Evolutionary conservation across 495 filamentous ascomycete genomes (phyloP).

Genomic region (Penicillium cosmopolitanum): DNA sequence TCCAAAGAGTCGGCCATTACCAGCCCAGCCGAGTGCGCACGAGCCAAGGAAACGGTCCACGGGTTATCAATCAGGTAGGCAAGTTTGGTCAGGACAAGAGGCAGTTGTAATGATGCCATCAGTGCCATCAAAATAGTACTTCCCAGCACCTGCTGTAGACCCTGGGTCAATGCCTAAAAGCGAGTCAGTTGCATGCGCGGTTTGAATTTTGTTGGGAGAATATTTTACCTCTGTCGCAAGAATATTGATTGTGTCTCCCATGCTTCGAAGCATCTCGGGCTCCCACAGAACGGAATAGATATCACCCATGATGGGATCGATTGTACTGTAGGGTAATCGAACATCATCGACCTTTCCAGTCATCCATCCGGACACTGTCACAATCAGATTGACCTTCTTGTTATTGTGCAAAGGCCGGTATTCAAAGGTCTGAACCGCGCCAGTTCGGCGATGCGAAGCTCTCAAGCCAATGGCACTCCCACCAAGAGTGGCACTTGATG

Average conservation of each 20-base stretch:
- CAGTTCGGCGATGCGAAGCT: conserved; percentile 84
- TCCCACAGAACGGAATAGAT: conserved; percentile 98
- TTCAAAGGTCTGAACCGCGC: conserved; percentile 93
- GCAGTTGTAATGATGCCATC: conserved; percentile 93
- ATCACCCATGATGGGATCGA: conserved; percentile 98
- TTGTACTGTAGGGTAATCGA: conserved; percentile 89
- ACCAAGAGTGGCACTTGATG: conserved; percentile 82
- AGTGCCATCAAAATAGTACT: conserved; percentile 84
- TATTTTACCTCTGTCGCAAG: conserved; percentile 86
- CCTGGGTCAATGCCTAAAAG: conserved; percentile 84
- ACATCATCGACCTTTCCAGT: conserved; percentile 97
- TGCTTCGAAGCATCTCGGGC: conserved; percentile 94
- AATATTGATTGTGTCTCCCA: conserved; percentile 98
- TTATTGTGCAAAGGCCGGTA: conserved; percentile 97
- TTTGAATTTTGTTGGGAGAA: background rate
- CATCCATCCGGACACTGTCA: conserved; percentile 98
- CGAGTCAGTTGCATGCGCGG: conserved; percentile 16
- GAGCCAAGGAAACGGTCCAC: conserved; percentile 91
- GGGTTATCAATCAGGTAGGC: conserved; percentile 98
- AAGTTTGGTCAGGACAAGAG: conserved; percentile 90
- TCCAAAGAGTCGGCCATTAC: conserved; percentile 95
- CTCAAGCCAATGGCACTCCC: conserved; percentile 82
- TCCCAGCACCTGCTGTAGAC: conserved; percentile 92
- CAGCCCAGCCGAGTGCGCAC: conserved; percentile 85
- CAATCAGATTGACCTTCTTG: conserved; percentile 93